These are phyloP conservation scores for Plasmopara viticola DNA, from an alignment of 352 stramenopile species.

Conservation along the genomic window DNA sequence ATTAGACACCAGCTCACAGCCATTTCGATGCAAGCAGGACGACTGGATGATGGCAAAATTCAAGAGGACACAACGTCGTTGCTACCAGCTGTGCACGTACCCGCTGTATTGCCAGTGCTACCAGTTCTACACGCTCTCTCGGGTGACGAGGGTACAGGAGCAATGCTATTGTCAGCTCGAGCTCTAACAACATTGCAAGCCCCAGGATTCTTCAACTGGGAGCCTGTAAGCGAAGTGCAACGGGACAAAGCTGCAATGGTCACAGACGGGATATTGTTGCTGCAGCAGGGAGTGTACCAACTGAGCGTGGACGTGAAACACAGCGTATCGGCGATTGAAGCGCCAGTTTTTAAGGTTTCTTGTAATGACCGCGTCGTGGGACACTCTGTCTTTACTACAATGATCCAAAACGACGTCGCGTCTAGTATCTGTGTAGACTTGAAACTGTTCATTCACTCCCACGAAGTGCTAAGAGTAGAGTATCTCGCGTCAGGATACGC, in stretches of 20 bases:
- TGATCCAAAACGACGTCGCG: slow-evolving; percentile 10
- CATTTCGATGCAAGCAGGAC: background rate
- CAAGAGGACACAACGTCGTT: slow-evolving; percentile 1
- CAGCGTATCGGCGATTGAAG: slow-evolving; percentile 1
- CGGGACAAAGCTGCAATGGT: slow-evolving; percentile 20
- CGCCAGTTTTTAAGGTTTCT: slow-evolving; percentile 13
- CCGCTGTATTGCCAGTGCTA: background rate
- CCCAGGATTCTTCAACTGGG: slow-evolving; percentile 31
- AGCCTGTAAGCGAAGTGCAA: slow-evolving; percentile 15
- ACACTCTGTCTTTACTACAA: slow-evolving; percentile 1
- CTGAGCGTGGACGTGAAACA: slow-evolving; percentile 28
- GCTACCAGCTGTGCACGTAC: background rate
- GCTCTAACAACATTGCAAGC: slow-evolving; percentile 25
- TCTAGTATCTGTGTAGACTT: slow-evolving; percentile 9
- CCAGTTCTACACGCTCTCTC: background rate
- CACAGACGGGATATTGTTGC: slow-evolving; percentile 26
- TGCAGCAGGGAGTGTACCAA: slow-evolving; percentile 20
- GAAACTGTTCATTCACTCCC: slow-evolving; percentile 2
- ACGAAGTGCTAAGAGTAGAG: slow-evolving; percentile 15
- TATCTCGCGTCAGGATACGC: slow-evolving; percentile 19
- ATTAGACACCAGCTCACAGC: slow-evolving; percentile 21
- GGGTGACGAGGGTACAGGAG: slow-evolving; percentile 1
- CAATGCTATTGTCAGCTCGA: slow-evolving; percentile 9
- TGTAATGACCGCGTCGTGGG: slow-evolving; percentile 8
- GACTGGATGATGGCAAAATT: background rate